Base-by-base conservation (phyloP, 345 rosid species). In the Aegle marmelos region DNA sequence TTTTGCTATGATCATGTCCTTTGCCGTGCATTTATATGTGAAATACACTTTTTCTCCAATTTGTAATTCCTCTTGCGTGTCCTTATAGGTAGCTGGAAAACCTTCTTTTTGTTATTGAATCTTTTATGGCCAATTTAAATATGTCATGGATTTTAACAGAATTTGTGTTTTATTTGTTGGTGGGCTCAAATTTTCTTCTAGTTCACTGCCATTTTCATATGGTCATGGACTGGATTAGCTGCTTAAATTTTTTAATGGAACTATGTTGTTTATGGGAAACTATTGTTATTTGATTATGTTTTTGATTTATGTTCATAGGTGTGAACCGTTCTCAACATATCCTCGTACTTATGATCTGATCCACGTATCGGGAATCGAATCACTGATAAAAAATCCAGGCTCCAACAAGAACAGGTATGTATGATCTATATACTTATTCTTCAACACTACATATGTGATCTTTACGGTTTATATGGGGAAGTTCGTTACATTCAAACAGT, bases 261-360 rank as follows among this genome's bases (percentile, higher is more conserved):
- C 34, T 57, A 9, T 45, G 28, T 9, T 36, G 28, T 69, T 78
- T 41, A 31, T n/a, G 9, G n/a, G 71, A 22, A 30, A 68, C 36
- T 22, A 17, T 37, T 48, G 22, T 31, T 72, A 59, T 83, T 78
- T 37, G 45, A 48, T 22, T 50, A 30, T 56, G 3, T 76, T 77
- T 50, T 21, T 70, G 16, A 76, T 77, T 87, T 45, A 31, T 85
- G 83, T 50, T 75, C 71, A 80, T 78, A 96, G 99, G 99, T 96
- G 99, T 81, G 99, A 96, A 70, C 97, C 99, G 21, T 96, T 94
- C 89, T 96, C 99, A 78, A 96, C 97, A 50, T 96, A 96, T 86
- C 99, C 99, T 22, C 99, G 99, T 13, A 85, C 95, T 9, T 96
- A 94, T 70, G 98, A 96, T 88, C 86, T 96, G 79, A 89, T 96